Conservation (phyloP, 108 stramenopile species). For the Seminavis robusta region DNA sequence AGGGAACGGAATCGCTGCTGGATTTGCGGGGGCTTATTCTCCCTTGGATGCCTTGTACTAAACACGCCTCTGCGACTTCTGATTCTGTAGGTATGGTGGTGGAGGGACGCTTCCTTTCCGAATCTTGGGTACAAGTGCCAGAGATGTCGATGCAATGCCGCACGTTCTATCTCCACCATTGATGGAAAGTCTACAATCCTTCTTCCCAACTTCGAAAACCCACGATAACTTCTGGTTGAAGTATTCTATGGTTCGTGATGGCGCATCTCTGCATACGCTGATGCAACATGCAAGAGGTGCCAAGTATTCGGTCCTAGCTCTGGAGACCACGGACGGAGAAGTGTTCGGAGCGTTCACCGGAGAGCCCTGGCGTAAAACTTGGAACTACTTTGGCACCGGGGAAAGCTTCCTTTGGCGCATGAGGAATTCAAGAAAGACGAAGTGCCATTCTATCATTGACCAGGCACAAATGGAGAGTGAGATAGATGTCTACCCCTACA, state of each 20-base stretch:
- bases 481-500: slow-evolving; percentile 60
- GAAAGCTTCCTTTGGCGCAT: slow-evolving; percentile 70
- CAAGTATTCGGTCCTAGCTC: slow-evolving; percentile 55
- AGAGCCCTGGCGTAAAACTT: slow-evolving; percentile 54
- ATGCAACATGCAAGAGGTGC: slow-evolving; percentile 54
- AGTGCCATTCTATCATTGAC: slow-evolving; percentile 27
- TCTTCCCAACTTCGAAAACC: slow-evolving; percentile 47
- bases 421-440: slow-evolving; percentile 26
- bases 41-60: too few relatives aligned
- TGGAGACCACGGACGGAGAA: slow-evolving; percentile 73
- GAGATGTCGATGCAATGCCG: slow-evolving; percentile 50
- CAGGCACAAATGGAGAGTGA: slow-evolving; percentile 55
- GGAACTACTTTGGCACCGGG: slow-evolving; percentile 60
- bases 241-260: slow-evolving; percentile 72
- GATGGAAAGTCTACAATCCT: slow-evolving; percentile 73
- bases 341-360: slow-evolving; percentile 76
- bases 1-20: too few relatives aligned
- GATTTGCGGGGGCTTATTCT: too few relatives aligned
- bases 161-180: slow-evolving; percentile 79
- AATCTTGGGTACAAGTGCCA: slow-evolving; percentile 66
- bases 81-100: too few relatives aligned
- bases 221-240: slow-evolving; percentile 73
- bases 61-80: too few relatives aligned
- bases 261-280: slow-evolving; percentile 64
- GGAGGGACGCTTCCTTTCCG: slow-evolving; percentile 59